Percentiles rank a stretch among this genome's conserved stretches.
phyloP scores from a whole-genome alignment of 805 yeast species.

The Candida taoyuanica region DNA sequence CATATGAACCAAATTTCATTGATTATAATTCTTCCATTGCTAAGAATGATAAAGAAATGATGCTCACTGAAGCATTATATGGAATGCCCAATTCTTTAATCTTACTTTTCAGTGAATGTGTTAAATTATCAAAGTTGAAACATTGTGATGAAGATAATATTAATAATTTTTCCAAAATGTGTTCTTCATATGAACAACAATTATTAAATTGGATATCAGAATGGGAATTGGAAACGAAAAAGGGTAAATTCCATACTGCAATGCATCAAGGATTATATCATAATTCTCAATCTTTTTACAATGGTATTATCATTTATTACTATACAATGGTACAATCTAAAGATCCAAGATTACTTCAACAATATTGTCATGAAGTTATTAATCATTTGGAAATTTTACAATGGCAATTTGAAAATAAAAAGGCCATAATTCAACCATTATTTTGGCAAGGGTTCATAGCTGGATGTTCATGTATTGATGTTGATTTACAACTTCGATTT shows the following conservation, averaged over 20 bases:
- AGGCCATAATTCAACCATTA: constrained; percentile 64
- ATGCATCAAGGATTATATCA: constrained; percentile 69
- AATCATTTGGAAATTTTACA: constrained; percentile 62
- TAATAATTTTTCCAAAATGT: constrained; percentile 15
- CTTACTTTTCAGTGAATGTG: constrained; percentile 66
- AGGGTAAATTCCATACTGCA: constrained; percentile 27
- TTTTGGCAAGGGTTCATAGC: constrained; percentile 90
- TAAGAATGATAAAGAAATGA: constrained; percentile 41
- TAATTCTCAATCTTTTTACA: constrained; percentile 75
- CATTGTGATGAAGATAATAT: constrained; percentile 35
- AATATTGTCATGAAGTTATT: constrained; percentile 55
- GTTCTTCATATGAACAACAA: constrained; percentile 41
- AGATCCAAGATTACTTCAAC: constrained; percentile 54
- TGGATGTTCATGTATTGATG: constrained; percentile 70
- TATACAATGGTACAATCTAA: constrained; percentile 56
- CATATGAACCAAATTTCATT: constrained; percentile 36
- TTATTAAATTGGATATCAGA: constrained; percentile 67
- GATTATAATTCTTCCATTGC: constrained; percentile 29
- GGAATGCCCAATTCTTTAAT: constrained; percentile 83
- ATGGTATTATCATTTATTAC: constrained; percentile 67
- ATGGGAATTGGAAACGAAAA: constrained; percentile 52
- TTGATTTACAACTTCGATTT: constrained; percentile 56
- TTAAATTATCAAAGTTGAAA: constrained; percentile 58
- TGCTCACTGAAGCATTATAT: constrained; percentile 75
- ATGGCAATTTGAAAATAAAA: constrained; percentile 41